A percentile compares a stretch with the other conserved stretches of the same genome.
These are phyloP conservation scores for Arctostaphylos glauca DNA, from an alignment of 148 eudicot species.

Conservation along the genomic window DNA sequence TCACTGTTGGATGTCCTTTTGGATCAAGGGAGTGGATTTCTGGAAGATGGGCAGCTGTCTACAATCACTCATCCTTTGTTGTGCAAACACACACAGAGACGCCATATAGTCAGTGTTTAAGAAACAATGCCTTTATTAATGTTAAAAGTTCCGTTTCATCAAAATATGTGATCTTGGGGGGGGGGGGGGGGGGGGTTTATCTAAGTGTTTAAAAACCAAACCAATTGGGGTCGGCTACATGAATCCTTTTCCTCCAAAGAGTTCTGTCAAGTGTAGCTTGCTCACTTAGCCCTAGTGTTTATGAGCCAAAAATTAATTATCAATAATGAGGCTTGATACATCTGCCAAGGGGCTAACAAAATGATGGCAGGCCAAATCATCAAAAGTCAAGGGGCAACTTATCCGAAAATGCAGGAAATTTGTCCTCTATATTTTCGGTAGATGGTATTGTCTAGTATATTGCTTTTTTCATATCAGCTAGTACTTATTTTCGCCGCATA, in stretches of 20 bases:
- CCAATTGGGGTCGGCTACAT: no score
- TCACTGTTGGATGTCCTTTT: not conserved
- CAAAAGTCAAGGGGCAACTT: not conserved
- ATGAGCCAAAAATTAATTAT: not conserved
- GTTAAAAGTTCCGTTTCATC: not conserved
- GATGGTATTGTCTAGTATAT: not conserved
- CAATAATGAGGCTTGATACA: not conserved
- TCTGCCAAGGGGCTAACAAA: not conserved
- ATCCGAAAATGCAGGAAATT: not conserved
- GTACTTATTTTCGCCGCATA: not conserved
- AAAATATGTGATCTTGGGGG: no score
- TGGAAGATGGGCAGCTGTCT: not conserved
- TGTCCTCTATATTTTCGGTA: not conserved
- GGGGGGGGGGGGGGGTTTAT: no score
- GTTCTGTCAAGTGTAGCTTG: no score
- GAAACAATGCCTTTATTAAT: not conserved
- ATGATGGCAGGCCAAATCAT: not conserved
- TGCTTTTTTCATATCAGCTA: not conserved
- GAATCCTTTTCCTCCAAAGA: no score
- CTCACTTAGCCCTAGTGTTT: not conserved
- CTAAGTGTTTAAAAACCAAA: no score
- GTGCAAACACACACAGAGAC: not conserved
- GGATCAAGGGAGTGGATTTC: not conserved
- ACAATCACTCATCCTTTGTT: not conserved
- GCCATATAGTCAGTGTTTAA: not conserved